phyloP scores from a whole-genome alignment of 129 eudicot species.

The Gnaphalium uliginosum region DNA sequence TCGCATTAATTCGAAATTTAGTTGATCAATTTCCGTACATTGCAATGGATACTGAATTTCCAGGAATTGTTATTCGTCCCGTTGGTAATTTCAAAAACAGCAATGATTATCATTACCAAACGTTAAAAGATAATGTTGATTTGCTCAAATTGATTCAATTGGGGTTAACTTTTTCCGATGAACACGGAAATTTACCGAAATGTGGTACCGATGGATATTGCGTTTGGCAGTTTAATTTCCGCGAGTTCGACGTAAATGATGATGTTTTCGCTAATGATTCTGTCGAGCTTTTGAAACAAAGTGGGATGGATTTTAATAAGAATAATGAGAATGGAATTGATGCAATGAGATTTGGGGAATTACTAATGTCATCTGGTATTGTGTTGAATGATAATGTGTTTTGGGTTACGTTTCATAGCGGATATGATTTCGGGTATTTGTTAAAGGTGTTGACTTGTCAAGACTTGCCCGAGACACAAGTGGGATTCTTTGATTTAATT shows the following conservation, averaged over 20 bases:
- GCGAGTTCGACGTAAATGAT: conserved; percentile 74
- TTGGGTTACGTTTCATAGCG: conserved; percentile 92
- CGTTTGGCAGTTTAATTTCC: conserved; percentile 87
- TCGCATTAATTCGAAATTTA: conserved; percentile 55
- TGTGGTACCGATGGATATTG: conserved; percentile 67
- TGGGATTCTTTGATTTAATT: conserved; percentile 67
- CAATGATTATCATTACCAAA: conserved; percentile 70
- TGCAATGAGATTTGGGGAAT: conserved; percentile 65
- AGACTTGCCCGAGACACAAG: conserved; percentile 64
- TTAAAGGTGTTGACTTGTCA: conserved; percentile 72
- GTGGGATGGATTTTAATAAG: conserved; percentile 74
- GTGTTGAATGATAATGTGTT: conserved; percentile 67
- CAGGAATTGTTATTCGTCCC: conserved; percentile 73
- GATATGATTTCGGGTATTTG: conserved; percentile 88
- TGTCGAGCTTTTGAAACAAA: conserved; percentile 68
- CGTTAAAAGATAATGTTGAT: conserved; percentile 73
- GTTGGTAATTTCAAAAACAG: conserved; percentile 72
- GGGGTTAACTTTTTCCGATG: conserved; percentile 80
- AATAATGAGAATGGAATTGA: conserved; percentile 76
- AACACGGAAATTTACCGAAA: conserved; percentile 63
- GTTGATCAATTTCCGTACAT: conserved; percentile 68
- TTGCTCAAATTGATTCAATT: conserved; percentile 79
- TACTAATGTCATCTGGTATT: conserved; percentile 84
- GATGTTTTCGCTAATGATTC: conserved; percentile 83
- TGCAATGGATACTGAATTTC: conserved; percentile 92